Evolutionary conservation across 2,329 filamentous ascomycete genomes (phyloP), one percentile per base, ranked within the genome.

Genomic region (Dothiorella sarmentorum): DNA sequence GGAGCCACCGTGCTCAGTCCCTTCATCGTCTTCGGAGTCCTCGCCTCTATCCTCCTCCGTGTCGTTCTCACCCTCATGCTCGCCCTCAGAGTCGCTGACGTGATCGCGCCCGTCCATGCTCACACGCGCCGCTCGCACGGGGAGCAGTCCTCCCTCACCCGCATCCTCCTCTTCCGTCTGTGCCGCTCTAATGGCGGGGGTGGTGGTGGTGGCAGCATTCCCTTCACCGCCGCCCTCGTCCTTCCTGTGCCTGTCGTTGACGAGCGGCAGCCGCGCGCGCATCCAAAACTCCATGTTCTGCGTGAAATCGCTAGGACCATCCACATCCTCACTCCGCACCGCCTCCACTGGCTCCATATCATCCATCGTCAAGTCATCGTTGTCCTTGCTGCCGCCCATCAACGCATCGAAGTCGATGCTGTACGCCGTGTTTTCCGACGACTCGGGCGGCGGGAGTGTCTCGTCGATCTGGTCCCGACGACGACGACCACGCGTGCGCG

Each of bases 251-350:
- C 29, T 26, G 5, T 49, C 26, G 58, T 56, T 65, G 56, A 13
- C 31, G 4, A 24, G 29, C 35, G 68, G 66, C 33, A 73, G 63
- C 53, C 71, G 67, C 24, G 70, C 65, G 2, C 70, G 70, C 73
- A 75, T 75, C 71, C 71, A 75, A 62, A 71, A 74, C 31, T 73
- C 73, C 71, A 75, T 72, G 62, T 75, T 75, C 68, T 72, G 69
- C 6, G 73, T 75, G 60, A 75, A 75, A 62, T 75, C 73, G 49
- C 71, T 72, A 2, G 73, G 73, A 6, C 73, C 73, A 42, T 73
- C 73, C 24, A 75, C 70, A 13, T 75, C 73, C 61, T 72, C 73
- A 37, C 68, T 74, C 11, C 71, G 64, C 17, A 75, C 67, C 10
- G 67, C 67, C 49, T 75, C 73, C n/a, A 73, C 61, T 13, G 68